Conservation (phyloP, 2,329 filamentous ascomycete species). For the Sarocladium oryzae region DNA sequence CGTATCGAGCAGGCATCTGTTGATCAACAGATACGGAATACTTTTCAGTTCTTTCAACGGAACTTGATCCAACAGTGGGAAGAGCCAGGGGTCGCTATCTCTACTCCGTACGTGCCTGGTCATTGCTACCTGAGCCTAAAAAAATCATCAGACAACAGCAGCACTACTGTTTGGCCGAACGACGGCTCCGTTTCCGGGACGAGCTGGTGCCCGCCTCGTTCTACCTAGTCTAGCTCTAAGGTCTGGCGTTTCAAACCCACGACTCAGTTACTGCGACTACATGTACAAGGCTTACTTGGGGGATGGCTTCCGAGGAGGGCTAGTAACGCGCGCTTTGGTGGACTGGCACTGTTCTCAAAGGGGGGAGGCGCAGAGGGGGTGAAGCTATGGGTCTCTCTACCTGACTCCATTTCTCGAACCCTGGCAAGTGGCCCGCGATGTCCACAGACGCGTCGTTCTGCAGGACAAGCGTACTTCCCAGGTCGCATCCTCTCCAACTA, state of each 20-base stretch:
- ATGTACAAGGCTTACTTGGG: not conserved
- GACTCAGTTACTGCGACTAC: not conserved
- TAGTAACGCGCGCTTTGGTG: not conserved
- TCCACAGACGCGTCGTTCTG: constrained; percentile 6
- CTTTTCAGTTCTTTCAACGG: no score
- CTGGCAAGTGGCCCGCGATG: not conserved
- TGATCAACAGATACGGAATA: no score
- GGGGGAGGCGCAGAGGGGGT: not conserved
- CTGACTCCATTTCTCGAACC: constrained; percentile 1
- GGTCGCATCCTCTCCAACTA: not conserved
- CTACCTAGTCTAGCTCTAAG: not conserved
- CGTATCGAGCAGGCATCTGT: no score
- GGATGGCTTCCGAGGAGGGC: not conserved
- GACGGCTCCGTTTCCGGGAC: not conserved
- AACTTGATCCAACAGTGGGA: not conserved
- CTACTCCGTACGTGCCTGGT: not conserved
- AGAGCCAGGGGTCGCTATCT: not conserved
- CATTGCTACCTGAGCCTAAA: not conserved
- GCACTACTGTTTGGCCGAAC: not conserved
- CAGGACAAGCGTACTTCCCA: not conserved
- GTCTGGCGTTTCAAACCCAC: constrained; percentile 5
- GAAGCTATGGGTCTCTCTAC: not conserved
- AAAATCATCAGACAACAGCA: not conserved
- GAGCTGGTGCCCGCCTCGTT: not conserved
- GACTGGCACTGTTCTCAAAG: not conserved